These are phyloP conservation scores for Rhodotorula toruloides DNA, from an alignment of 768 basidiomycete species.

Conservation along the genomic window DNA sequence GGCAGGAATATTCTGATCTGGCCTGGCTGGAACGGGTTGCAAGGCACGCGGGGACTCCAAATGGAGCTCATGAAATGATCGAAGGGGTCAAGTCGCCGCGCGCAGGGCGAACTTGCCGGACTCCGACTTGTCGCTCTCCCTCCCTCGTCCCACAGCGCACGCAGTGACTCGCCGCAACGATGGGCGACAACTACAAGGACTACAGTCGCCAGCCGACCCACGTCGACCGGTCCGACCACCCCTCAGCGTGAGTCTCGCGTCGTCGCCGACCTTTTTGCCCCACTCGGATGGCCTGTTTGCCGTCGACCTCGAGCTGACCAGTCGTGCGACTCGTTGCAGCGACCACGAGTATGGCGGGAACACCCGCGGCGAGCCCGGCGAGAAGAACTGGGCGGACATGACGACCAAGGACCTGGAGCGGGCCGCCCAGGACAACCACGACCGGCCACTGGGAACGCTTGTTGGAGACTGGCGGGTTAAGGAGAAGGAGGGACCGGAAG, in stretches of 20 bases:
- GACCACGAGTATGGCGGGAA: constrained; percentile 16
- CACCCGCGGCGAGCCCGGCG: constrained; percentile 13
- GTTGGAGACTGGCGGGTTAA: constrained; percentile 19
- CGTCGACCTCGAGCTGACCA: neutral
- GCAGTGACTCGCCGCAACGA: neutral
- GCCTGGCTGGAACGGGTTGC: too few relatives aligned
- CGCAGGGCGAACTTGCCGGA: too few relatives aligned
- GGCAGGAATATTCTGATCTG: too few relatives aligned
- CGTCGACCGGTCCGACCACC: neutral
- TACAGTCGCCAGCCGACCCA: neutral
- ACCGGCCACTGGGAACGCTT: constrained; percentile 18
- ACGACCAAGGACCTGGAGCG: constrained; percentile 9
- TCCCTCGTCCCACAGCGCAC: neutral
- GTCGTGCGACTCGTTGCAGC: too few relatives aligned
- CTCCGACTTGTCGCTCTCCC: neutral
- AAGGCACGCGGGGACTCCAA: too few relatives aligned
- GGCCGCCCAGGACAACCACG: constrained; percentile 18
- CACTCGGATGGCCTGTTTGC: neutral
- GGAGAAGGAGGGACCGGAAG: constrained; percentile 13
- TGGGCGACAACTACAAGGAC: constrained; percentile 4
- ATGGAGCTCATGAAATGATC: too few relatives aligned
- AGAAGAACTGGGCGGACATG: constrained; percentile 24
- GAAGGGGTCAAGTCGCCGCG: too few relatives aligned
- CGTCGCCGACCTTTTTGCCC: neutral
- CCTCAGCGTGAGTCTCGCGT: neutral